Conservation (phyloP, 345 rosid species). For the Anacardium occidentale region DNA sequence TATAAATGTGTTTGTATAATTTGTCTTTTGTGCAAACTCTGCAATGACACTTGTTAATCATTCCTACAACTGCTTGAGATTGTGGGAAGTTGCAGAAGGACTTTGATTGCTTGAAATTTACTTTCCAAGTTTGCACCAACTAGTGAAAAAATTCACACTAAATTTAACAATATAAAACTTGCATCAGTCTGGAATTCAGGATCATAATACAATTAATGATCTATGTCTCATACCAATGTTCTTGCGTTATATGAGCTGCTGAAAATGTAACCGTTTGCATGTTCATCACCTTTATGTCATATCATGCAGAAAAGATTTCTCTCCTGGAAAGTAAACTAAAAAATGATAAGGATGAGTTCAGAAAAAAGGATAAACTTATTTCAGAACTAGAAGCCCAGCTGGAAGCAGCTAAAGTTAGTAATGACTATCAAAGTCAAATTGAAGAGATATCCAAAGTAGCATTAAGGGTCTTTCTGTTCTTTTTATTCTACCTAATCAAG, state of each 20-base stretch:
- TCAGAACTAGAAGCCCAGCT: slow-evolving; percentile 55
- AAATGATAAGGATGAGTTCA: slow-evolving; percentile 45
- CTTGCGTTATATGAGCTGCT: neutral
- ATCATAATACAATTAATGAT: neutral
- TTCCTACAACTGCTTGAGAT: neutral
- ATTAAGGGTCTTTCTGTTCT: slow-evolving; percentile 15
- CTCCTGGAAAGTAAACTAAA: slow-evolving; percentile 51
- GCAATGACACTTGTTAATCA: slow-evolving; percentile 1
- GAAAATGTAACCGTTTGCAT: neutral
- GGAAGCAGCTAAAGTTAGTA: slow-evolving; percentile 47
- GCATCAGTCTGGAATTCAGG: neutral
- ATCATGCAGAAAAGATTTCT: slow-evolving; percentile 53
- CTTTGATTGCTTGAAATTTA: neutral
- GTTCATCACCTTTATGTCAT: neutral
- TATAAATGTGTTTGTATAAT: neutral
- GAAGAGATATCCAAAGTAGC: slow-evolving; percentile 65
- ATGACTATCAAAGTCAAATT: slow-evolving; percentile 40
- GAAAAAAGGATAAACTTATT: slow-evolving; percentile 50
- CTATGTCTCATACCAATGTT: neutral
- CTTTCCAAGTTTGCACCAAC: neutral
- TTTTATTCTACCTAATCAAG: slow-evolving; percentile 4
- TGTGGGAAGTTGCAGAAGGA: neutral
- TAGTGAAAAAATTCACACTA: neutral
- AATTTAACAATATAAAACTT: neutral
- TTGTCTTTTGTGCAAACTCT: neutral